A percentile compares a stretch with the other conserved stretches of the same genome.
Conservation (phyloP, 106 monocot genomes). For the Amphibolis antarctica region DNA sequence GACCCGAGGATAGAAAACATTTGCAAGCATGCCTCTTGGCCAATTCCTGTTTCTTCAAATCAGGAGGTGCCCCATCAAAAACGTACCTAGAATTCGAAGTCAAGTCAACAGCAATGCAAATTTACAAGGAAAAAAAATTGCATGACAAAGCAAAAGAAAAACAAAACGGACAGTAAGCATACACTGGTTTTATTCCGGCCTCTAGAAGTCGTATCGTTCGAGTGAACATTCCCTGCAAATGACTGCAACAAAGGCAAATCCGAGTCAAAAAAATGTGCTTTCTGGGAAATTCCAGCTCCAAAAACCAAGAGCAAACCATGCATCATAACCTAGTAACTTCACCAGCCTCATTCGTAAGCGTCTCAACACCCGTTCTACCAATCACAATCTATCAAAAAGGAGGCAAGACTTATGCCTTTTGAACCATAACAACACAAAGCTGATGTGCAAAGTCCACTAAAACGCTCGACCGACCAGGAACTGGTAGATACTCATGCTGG, state of each 20-base stretch:
- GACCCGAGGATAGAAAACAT: not conserved
- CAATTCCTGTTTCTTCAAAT: conserved; percentile 92
- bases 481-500: conserved; percentile 99
- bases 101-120: not conserved
- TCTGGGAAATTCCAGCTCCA: not conserved
- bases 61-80: conserved; percentile 96
- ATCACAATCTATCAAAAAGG: conserved; percentile 58
- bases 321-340: conserved; percentile 72
- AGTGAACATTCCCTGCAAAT: conserved; percentile 96
- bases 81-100: conserved; percentile 53
- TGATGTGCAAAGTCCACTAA: not conserved
- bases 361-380: conserved; percentile 73
- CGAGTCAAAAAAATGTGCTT: not conserved
- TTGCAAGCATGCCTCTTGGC: conserved; percentile 52
- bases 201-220: conserved; percentile 88
- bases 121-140: not conserved
- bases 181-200: conserved; percentile 97
- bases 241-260: conserved; percentile 29
- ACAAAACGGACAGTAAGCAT: conserved; percentile 11
- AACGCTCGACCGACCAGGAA: conserved; percentile 47
- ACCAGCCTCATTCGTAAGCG: conserved; percentile 91
- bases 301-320: not conserved
- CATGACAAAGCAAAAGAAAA: not conserved
- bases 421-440: not conserved
- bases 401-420: not conserved